Evolutionary conservation across 2,329 filamentous ascomycete species (phyloP), one percentile per base, ranked within the genome.

Genomic region (Epichloe brachyelytri): DNA sequence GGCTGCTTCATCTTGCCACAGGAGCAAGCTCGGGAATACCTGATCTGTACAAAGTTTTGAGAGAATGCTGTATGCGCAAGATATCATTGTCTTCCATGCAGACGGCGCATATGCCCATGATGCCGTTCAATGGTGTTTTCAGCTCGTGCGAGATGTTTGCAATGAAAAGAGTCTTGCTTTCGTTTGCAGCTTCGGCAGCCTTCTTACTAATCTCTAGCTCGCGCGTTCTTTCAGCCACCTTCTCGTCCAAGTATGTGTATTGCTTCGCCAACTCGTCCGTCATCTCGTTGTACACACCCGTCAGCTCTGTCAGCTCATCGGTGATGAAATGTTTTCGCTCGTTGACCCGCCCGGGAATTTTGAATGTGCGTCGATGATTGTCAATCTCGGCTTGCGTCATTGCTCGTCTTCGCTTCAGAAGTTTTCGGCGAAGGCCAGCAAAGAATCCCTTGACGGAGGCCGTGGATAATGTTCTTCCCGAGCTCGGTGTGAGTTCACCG

Each of bases 91-190:
- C 89, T 56, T 89, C 86, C 88, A 95, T 93, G 66, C 88, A 93
- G 1, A 95, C 85, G 0, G 88, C 86, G 58, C 85, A 90, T 85
- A 96, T 93, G 53, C 93, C 93, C 60, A 98, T 75, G 46, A 97
- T 96, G 12, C 91, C 93, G 62, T 97, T 97, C 52, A 97, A 75
- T 0, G 93, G 93, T 1, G 93, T 98, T 63, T 95, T 94, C 37
- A 98, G 75, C 65, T 97, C 80, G 59, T 83, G 80, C 1, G 81
- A 85, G 48, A 97, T 95, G 60, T 97, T 97, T 17, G 93, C 93
- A 56, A 98, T 94, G 70, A 97, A 97, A 8, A 97, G 74, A 0
- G 93, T 97, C 70, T 98, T 98, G 74, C 88, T 94, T 68, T 95
- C 87, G 60, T 95, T 96, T 3, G 90, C 90, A n/a, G 87, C 86